A percentile compares a stretch with the other conserved stretches of the same genome.
phyloP scores from a whole-genome alignment of 1,139 yeast genomes.

The Pichia sp. region DNA sequence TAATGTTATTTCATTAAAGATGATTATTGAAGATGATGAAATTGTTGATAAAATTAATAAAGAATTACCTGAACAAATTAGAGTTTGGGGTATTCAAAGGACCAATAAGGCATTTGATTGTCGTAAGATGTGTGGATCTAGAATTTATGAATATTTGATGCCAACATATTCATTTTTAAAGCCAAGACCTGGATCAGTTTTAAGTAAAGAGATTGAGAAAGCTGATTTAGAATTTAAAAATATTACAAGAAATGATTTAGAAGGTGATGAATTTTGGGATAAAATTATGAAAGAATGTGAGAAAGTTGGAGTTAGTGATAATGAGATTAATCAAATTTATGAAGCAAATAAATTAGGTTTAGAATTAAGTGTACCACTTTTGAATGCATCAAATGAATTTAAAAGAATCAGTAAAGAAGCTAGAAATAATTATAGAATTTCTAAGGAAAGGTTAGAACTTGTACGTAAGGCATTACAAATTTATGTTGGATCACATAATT shows the following conservation, averaged over 20 bases:
- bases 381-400: conserved; percentile 45
- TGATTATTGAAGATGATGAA: conserved; percentile 84
- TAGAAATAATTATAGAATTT: conserved; percentile 64
- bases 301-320: conserved; percentile 41
- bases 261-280: conserved; percentile 70
- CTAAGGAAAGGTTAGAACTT: conserved; percentile 49
- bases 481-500: conserved; percentile 85
- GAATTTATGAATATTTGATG: conserved; percentile 86
- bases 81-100: conserved; percentile 90
- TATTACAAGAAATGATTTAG: conserved; percentile 52
- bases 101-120: conserved; percentile 91
- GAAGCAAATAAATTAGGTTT: conserved; percentile 31
- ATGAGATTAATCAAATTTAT: conserved; percentile 37
- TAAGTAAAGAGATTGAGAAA: conserved; percentile 51
- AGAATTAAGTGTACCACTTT: conserved; percentile 26
- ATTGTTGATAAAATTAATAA: conserved; percentile 66
- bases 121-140: conserved; percentile 87
- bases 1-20: conserved; percentile 78
- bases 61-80: conserved; percentile 72
- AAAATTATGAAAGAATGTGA: conserved; percentile 39
- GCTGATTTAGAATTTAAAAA: conserved; percentile 54
- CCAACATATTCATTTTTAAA: conserved; percentile 88
- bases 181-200: conserved; percentile 69
- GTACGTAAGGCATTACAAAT: conserved; percentile 64
- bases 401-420: conserved; percentile 60